phyloP scores from a whole-genome alignment of 441 rosid species.

The Gossypium davidsonii region DNA sequence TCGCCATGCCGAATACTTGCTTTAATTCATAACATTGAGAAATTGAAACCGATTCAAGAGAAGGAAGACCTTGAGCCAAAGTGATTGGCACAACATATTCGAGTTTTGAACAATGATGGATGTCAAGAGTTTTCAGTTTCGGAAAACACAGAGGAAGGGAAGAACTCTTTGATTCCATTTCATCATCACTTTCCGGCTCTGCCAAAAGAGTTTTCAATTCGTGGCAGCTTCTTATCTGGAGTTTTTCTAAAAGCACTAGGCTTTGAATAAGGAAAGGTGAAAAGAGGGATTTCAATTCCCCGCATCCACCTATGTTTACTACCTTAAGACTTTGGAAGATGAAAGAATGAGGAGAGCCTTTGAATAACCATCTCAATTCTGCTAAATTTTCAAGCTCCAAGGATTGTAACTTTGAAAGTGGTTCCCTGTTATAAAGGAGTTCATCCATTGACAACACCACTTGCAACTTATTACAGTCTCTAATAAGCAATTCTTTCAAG shows the following conservation, averaged over 20 bases:
- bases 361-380: background rate
- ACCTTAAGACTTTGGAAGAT: background rate
- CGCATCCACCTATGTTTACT: too few species aligned
- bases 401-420: background rate
- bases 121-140: background rate
- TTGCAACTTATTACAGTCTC: background rate
- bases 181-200: background rate
- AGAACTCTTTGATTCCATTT: background rate
- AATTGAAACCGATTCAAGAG: background rate
- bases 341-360: background rate
- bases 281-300: too few species aligned
- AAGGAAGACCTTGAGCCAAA: background rate
- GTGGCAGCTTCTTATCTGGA: too few species aligned
- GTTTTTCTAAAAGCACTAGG: too few species aligned
- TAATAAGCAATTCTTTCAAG: background rate
- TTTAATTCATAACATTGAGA: background rate
- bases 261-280: too few species aligned
- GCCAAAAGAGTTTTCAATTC: too few species aligned
- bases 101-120: background rate
- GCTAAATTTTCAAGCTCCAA: background rate
- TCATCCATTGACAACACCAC: background rate
- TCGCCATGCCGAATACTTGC: background rate
- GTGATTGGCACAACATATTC: background rate
- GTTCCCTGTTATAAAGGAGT: background rate
- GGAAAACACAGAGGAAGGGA: background rate